Evolutionary conservation across 169 alveolate species (phyloP).

Genomic region (Cryptosporidium bovis): DNA sequence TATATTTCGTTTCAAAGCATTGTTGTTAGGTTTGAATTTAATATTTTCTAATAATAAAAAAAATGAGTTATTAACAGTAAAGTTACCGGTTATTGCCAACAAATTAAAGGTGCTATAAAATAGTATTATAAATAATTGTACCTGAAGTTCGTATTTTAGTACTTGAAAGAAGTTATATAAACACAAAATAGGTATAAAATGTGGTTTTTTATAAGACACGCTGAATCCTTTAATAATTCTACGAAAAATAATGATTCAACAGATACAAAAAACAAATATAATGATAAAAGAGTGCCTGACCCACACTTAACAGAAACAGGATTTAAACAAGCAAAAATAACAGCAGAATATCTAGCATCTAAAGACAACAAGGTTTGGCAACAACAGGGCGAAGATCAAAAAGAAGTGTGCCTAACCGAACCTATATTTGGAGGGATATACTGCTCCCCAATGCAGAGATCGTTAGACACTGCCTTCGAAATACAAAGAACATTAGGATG

Average conservation of each 20-base stretch:
- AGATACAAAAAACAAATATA: slow-evolving; percentile 12
- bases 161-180: neutral
- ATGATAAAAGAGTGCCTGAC: slow-evolving; percentile 59
- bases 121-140: no score
- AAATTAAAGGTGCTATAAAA: no score
- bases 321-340: slow-evolving; percentile 34
- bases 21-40: no score
- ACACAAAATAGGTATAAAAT: neutral
- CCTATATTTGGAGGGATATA: slow-evolving; percentile 42
- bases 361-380: slow-evolving; percentile 17
- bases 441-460: slow-evolving; percentile 64
- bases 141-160: neutral
- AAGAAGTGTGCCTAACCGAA: neutral
- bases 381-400: slow-evolving; percentile 36
- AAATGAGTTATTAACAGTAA: no score
- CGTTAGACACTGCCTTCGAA: slow-evolving; percentile 30
- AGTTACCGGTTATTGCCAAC: no score
- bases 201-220: slow-evolving; percentile 74
- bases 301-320: slow-evolving; percentile 51
- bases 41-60: no score
- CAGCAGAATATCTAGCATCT: slow-evolving; percentile 21
- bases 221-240: slow-evolving; percentile 67
- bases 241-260: slow-evolving; percentile 39
- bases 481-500: slow-evolving; percentile 21
- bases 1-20: no score